Evolutionary conservation across 106 monocot genomes (phyloP), one percentile per base, ranked within the genome.

Genomic region (Platanthera zijinensis): DNA sequence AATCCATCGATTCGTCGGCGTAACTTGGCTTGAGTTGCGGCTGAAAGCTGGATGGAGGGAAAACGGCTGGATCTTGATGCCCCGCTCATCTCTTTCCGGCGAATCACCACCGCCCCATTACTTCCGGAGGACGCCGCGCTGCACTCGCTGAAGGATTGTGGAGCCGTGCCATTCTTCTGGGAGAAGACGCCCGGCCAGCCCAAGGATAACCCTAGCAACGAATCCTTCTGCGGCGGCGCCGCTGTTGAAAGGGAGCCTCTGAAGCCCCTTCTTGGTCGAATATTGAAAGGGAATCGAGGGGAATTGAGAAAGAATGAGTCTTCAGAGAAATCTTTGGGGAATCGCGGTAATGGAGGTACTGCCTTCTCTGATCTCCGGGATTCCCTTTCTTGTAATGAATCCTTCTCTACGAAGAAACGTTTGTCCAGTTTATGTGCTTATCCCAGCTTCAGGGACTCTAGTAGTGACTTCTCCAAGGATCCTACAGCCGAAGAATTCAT

Each of bases 101-200:
- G 88, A 17, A 82, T 84, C 73, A 81, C 85, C 3, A 13, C 56
- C n/a, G 13, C 56, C 56, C 14, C 15, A 3, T 13, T n/a, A 15
- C 13, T 0, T 5, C n/a, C 56, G 14, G n/a, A 56, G 56, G 56
- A 56, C 14, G 56, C 14, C 5, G 17, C 10, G 7, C 5, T 5
- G 25, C 74, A 9, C 22, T 46, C 46, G 54, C n/a, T 12, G 77
- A 78, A 75, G 77, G 5, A 56, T 56, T 5, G 56, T 56, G 56
- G 56, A 17, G 56, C 56, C 14, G 56, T 56, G 56, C 56, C 56
- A 32, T 95, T 95, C 51, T 68, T 76, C 11, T 92, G 95, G 95
- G 95, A 95, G 85, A 84, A 90, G 57, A 48, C 74, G 3, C 90
- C 95, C 6, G 95, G 92, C 11, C 84, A 72, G 64, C 95, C 92